These are phyloP conservation scores for Geotrichum reessii DNA, from an alignment of 1,139 yeast genomes.

Conservation along the genomic window DNA sequence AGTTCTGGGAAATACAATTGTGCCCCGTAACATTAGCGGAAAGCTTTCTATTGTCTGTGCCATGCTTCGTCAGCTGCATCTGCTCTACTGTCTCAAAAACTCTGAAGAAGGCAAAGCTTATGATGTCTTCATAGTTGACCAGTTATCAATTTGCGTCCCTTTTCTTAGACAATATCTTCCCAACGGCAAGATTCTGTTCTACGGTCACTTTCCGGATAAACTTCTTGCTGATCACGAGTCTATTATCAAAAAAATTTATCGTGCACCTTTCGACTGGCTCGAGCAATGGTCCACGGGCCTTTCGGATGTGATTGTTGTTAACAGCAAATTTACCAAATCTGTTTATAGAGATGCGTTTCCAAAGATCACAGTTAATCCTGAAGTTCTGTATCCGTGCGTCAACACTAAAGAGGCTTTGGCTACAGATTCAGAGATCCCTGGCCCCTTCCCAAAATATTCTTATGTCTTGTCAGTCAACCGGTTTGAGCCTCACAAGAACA, in stretches of 20 bases:
- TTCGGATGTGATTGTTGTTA: slow-evolving; percentile 79
- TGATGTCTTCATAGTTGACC: slow-evolving; percentile 82
- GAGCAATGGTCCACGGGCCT: slow-evolving; percentile 77
- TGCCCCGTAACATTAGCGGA: slow-evolving; percentile 66
- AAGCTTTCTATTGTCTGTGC: slow-evolving; percentile 78
- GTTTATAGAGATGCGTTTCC: slow-evolving; percentile 63
- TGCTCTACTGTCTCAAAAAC: slow-evolving; percentile 48
- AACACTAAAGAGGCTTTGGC: slow-evolving; percentile 34
- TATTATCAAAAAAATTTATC: slow-evolving; percentile 54
- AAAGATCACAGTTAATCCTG: slow-evolving; percentile 45
- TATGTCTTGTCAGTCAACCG: slow-evolving; percentile 72
- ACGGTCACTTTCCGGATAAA: slow-evolving; percentile 96
- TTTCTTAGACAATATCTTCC: slow-evolving; percentile 45
- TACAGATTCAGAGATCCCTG: slow-evolving; percentile 5
- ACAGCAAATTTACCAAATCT: slow-evolving; percentile 72
- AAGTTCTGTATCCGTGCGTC: slow-evolving; percentile 88
- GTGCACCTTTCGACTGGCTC: slow-evolving; percentile 72
- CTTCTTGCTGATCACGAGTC: slow-evolving; percentile 58
- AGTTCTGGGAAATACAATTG: slow-evolving; percentile 68
- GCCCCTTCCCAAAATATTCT: slow-evolving; percentile 19
- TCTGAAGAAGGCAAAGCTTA: slow-evolving; percentile 46
- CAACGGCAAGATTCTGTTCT: slow-evolving; percentile 57
- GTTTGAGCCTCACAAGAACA: slow-evolving; percentile 79
- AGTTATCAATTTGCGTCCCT: slow-evolving; percentile 81
- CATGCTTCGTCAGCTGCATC: slow-evolving; percentile 69